These are phyloP conservation scores for Symbiodinium pilosum DNA, from an alignment of 73 alveolate genomes.

Conservation along the genomic window DNA sequence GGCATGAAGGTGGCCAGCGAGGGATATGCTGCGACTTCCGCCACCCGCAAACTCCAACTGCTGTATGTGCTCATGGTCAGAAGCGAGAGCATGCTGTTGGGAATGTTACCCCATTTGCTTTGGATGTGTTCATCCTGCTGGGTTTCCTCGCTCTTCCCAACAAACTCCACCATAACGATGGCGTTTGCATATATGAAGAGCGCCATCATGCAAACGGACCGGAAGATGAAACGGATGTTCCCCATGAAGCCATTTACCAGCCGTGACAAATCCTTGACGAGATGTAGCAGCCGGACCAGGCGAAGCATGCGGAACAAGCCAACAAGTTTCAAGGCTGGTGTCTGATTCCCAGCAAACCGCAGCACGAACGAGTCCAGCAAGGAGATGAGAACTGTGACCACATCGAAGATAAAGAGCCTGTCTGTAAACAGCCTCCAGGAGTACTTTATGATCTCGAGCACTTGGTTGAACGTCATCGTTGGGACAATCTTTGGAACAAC, in stretches of 20 bases:
- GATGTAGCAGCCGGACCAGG: conserved; percentile 54
- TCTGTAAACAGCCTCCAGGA: conserved; percentile 42
- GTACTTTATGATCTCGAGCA: background rate
- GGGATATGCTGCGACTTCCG: conserved; percentile 35
- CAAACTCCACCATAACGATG: conserved; percentile 78
- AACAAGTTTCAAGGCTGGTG: conserved; percentile 50
- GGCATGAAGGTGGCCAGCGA: conserved; percentile 71
- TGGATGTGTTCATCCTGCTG: conserved; percentile 33
- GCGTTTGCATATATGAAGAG: conserved; percentile 73
- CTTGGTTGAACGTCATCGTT: conserved; percentile 1
- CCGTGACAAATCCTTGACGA: conserved; percentile 51
- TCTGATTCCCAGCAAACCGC: conserved; percentile 26
- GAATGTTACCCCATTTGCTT: conserved; percentile 64
- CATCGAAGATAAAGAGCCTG: conserved; percentile 67
- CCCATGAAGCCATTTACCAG: conserved; percentile 76
- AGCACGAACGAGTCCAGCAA: conserved; percentile 19
- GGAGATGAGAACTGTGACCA: conserved; percentile 48
- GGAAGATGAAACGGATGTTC: background rate
- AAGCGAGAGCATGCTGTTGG: conserved; percentile 77
- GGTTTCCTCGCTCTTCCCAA: conserved; percentile 58
- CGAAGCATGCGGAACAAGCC: conserved; percentile 73
- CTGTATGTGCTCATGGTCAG: conserved; percentile 73
- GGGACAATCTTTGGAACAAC: conserved; percentile 59
- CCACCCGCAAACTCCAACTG: conserved; percentile 55
- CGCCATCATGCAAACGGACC: conserved; percentile 31